Base-by-base conservation (phyloP, 2,329 filamentous ascomycete genomes). In the Cercospora canescens region DNA sequence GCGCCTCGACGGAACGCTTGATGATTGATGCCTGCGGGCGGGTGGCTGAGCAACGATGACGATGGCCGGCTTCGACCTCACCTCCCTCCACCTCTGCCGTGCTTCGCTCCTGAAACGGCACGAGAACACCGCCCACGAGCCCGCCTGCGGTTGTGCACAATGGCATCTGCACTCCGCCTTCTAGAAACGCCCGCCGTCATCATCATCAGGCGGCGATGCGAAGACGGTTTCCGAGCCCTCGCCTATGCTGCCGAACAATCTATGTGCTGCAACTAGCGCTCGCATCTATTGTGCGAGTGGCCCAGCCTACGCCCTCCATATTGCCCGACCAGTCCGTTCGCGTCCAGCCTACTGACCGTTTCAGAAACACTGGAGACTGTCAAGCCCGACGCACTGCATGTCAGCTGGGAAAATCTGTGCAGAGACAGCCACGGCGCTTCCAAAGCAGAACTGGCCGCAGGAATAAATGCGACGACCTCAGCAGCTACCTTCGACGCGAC, bases 221-320 rank as follows among this genome's bases (percentile, higher is more conserved):
- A n/a, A n/a, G 18, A 14, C 32, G 28, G 11, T 30, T 32, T 24
- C 16, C n/a, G 5, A 30, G 18, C 14, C 18, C 52, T 56, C 52
- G 52, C 52, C 32, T 56, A 24, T 24, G 52, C 52, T 56, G 7
- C 30, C 52, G 45, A 56, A 56, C 52, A 56, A 56, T 56, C 52
- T 56, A 56, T 35, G 18, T 56, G 52, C 52, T 12, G 32, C 52
- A 32, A 32, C 52, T 35, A 56, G 52, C 32, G 28, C 52, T 56
- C 30, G 26, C 18, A 5, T 11, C 28, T 18, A 18, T 16, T 30
- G 32, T 56, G 28, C 32, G 28, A 56, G 28, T 56, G 52, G 52
- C 21, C 28, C 16, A 35, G 32, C 52, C 28, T 56, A 32, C 18
- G 24, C 30, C 21, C 28, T 16, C 28, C 18, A 56, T 56, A 56